Evolutionary conservation across 176 grass and related monocot species (phyloP), one percentile per base, ranked within the genome.

Genomic region (Oropetium thomaeum): DNA sequence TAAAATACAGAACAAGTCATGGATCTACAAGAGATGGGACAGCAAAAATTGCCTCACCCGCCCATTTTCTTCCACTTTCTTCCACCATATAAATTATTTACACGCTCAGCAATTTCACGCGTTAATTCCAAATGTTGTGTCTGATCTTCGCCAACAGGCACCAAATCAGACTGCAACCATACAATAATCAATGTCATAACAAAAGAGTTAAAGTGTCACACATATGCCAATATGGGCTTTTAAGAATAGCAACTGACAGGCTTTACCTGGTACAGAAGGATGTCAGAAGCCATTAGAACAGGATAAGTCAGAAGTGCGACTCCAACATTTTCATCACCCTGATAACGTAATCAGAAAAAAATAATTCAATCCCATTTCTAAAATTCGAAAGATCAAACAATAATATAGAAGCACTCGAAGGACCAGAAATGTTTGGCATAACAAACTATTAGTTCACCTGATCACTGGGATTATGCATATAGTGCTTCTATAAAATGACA

Each of bases 281-380:
- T 98, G 82, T 98, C 96, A 69, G 96, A 98, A 89, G 91, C 96
- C 96, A 98, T 94, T 61, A 98, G 84, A 90, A 98, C 89, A 42
- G 96, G 96, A 82, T 98, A 94, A 25, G 91, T 98, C 62, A 98
- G 68, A 85, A 98, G 91, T 75, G 86, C 91, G 57, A 98, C 96
- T 81, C 86, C 91, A 28, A 98, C 96, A 92, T 94, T 94, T 89
- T 98, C 96, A 89, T 98, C 89, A 77, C 96, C 96, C 96, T 98
- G 69, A 22, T 75, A 69, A 52, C 44, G 55, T 75, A 31, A 33
- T 25, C 20, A 57, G 48, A 74, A 54, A 70, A 30, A 62, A 41
- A 23, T 3, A 58, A 62, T 65, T 49, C 13, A 77, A 39, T 69
- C 37, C 51, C 63, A 59, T 37, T 8, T 27, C 23, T 10, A 25